Conservation (phyloP, 2,329 filamentous ascomycete species). For the Claviceps pusilla region DNA sequence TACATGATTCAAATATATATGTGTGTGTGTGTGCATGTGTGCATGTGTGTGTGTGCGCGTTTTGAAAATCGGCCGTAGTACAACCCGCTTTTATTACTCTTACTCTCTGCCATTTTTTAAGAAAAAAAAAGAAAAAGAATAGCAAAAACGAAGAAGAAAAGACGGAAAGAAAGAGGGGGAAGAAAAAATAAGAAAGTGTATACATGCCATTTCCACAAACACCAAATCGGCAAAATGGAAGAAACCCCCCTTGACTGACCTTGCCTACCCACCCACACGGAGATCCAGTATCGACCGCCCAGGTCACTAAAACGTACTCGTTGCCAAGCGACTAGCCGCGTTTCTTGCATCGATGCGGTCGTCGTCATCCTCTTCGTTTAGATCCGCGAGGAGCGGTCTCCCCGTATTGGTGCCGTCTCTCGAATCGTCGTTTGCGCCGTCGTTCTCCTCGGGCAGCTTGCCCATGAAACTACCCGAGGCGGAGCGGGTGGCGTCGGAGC, state of each 20-base stretch:
- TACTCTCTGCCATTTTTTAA: background rate
- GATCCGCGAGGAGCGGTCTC: slow-evolving; percentile 5
- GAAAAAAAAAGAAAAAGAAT: background rate
- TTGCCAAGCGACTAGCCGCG: slow-evolving; percentile 81
- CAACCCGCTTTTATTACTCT: no score
- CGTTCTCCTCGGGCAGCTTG: slow-evolving; percentile 47
- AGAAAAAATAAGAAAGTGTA: no score
- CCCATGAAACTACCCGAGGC: slow-evolving; percentile 58
- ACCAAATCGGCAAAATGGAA: no score
- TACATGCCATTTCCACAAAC: no score
- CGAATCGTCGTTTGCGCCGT: slow-evolving; percentile 28
- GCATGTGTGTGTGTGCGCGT: no score
- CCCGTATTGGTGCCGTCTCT: slow-evolving; percentile 4
- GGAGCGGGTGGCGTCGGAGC: slow-evolving; percentile 64
- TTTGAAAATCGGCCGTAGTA: no score
- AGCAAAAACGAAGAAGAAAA: background rate
- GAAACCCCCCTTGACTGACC: no score
- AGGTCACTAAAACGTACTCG: slow-evolving; percentile 63
- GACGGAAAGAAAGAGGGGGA: no score
- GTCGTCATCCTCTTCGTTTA: slow-evolving; percentile 67
- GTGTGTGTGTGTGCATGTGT: no score
- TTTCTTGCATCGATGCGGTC: slow-evolving; percentile 92
- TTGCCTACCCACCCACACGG: no score
- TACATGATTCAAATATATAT: no score
- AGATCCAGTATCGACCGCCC: no score